Conservation (phyloP, 2,329 filamentous ascomycete species). For the Pseudogymnoascus destructans region DNA sequence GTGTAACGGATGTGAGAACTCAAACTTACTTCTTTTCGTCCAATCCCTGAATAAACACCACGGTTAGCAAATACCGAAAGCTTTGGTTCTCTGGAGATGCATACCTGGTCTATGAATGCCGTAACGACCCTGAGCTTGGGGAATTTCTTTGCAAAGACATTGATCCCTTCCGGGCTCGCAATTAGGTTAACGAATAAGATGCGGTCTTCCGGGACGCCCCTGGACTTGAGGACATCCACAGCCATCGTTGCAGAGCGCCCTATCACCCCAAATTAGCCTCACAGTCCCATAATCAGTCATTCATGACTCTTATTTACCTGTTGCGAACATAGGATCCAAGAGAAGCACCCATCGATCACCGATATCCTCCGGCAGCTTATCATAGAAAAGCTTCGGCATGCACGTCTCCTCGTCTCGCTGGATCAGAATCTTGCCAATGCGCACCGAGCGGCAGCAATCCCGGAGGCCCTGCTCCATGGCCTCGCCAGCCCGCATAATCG, state of each 20-base stretch:
- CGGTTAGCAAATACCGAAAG: neutral
- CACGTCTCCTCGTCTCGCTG: conserved; percentile 93
- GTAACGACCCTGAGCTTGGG: conserved; percentile 86
- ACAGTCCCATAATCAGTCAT: neutral
- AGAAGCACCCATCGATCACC: conserved; percentile 83
- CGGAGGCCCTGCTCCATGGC: conserved; percentile 95
- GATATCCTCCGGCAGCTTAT: conserved; percentile 93
- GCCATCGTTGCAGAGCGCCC: conserved; percentile 95
- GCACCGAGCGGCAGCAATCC: conserved; percentile 93
- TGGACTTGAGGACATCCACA: conserved; percentile 78
- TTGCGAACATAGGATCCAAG: conserved; percentile 98
- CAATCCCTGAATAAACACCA: conserved; percentile 45
- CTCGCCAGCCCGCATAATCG: conserved; percentile 95
- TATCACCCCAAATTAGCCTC: conserved; percentile 27
- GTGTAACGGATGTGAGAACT: neutral
- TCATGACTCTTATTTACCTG: conserved; percentile 42
- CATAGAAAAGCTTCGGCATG: conserved; percentile 88
- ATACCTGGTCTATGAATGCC: conserved; percentile 76
- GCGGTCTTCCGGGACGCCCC: conserved; percentile 85
- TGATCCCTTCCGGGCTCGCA: conserved; percentile 86
- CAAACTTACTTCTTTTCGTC: conserved; percentile 84
- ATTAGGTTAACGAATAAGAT: conserved; percentile 96
- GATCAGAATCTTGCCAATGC: conserved; percentile 97
- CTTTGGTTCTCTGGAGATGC: neutral
- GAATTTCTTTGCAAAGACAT: conserved; percentile 78